Conservation (phyloP, 148 eudicot species). For the Silene latifolia region DNA sequence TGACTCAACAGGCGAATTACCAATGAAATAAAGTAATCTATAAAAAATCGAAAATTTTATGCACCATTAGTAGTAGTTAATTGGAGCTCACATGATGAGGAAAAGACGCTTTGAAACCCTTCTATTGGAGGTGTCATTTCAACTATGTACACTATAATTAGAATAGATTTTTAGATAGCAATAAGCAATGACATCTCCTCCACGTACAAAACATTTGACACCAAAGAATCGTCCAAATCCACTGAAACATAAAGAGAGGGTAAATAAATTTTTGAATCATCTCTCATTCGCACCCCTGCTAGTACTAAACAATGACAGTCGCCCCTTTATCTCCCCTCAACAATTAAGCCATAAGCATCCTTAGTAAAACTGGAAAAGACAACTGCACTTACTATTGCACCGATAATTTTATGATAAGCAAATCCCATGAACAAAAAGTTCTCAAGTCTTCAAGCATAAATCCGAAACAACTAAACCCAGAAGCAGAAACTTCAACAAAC, state of each 20-base stretch:
- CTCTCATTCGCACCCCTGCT: neutral
- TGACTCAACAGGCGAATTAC: no score
- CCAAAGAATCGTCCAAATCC: neutral
- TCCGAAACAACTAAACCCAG: constrained; percentile 3
- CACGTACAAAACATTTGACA: neutral
- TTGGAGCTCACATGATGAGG: neutral
- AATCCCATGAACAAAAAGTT: constrained; percentile 1
- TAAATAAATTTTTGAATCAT: neutral
- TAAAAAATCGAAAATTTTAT: no score
- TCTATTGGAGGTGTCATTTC: neutral
- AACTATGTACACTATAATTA: neutral
- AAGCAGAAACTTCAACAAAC: constrained; percentile 22
- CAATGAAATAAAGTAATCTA: no score
- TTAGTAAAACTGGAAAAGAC: neutral
- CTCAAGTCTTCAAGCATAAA: neutral
- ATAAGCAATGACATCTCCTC: neutral
- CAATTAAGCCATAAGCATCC: neutral
- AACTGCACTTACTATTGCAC: neutral
- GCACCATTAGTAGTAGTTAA: neutral
- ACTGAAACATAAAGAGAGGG: neutral
- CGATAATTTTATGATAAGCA: neutral
- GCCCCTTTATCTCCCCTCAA: constrained; percentile 3
- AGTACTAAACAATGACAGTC: neutral
- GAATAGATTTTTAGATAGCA: neutral
- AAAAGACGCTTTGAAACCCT: neutral